Evolutionary conservation across 2,329 filamentous ascomycete species (phyloP).

Genomic region (Pseudogymnoascus sp.): DNA sequence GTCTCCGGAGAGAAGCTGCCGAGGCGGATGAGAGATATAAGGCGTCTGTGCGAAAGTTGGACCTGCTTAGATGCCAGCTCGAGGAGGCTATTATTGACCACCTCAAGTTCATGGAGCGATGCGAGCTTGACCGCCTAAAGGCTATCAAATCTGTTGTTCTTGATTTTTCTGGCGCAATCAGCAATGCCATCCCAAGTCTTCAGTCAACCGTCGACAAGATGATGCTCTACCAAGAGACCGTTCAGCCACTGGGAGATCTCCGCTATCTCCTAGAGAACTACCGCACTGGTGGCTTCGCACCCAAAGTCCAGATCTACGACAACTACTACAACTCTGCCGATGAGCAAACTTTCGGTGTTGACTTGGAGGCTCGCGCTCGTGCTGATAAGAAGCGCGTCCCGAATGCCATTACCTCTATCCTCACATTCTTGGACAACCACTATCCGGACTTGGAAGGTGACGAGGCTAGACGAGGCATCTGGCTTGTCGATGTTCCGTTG

Average conservation of each 20-base stretch:
- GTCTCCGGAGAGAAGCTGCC: slow-evolving; percentile 75
- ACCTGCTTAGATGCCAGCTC: slow-evolving; percentile 84
- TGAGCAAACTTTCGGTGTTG: slow-evolving; percentile 95
- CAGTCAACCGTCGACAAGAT: slow-evolving; percentile 96
- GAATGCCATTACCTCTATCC: slow-evolving; percentile 79
- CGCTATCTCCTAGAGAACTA: slow-evolving; percentile 96
- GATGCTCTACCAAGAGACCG: slow-evolving; percentile 98
- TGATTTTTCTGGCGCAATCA: slow-evolving; percentile 93
- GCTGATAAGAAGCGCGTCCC: slow-evolving; percentile 95
- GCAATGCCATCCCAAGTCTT: slow-evolving; percentile 93
- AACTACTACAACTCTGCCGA: slow-evolving; percentile 99
- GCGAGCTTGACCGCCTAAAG: slow-evolving; percentile 90
- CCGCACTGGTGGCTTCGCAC: slow-evolving; percentile 84
- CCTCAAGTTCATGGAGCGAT: slow-evolving; percentile 92
- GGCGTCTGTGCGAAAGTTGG: slow-evolving; percentile 71
- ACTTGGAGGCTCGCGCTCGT: slow-evolving; percentile 87
- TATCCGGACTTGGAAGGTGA: slow-evolving; percentile 97
- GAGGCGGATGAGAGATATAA: slow-evolving; percentile 96
- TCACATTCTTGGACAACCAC: slow-evolving; percentile 92
- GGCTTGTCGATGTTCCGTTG: slow-evolving; percentile 87
- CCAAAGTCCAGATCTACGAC: slow-evolving; percentile 87
- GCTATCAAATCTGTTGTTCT: slow-evolving; percentile 97
- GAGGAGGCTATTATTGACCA: slow-evolving; percentile 92
- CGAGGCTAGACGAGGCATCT: slow-evolving; percentile 82
- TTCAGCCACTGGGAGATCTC: slow-evolving; percentile 85